Evolutionary conservation across 1,284 basidiomycete genomes (phyloP).

Genomic region (Cutaneotrichosporon cavernicola): DNA sequence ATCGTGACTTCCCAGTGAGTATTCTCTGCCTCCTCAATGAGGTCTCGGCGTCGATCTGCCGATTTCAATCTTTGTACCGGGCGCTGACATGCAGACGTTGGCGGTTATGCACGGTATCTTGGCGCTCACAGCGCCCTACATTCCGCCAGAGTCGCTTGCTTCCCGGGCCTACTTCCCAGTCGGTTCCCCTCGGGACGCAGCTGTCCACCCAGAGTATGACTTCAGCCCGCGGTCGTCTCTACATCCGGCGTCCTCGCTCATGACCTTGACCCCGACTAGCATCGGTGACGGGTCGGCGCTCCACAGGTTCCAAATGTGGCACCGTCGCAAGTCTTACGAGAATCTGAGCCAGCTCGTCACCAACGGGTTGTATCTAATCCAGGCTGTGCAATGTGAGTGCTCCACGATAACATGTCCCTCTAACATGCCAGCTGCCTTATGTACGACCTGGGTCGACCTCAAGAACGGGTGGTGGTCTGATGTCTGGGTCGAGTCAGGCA

Average conservation of each 20-base stretch:
- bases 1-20: conserved; percentile 44
- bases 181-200: conserved; percentile 30
- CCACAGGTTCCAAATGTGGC: conserved; percentile 48
- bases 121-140: conserved; percentile 37
- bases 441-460: conserved; percentile 37
- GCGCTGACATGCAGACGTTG: conserved; percentile 3
- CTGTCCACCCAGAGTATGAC: conserved; percentile 38
- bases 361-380: conserved; percentile 32
- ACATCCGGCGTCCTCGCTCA: background rate
- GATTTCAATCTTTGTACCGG: background rate
- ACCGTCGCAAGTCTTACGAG: conserved; percentile 42
- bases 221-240: conserved; percentile 20
- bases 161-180: conserved; percentile 42
- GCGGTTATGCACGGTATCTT: conserved; percentile 43
- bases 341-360: conserved; percentile 18
- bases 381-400: conserved; percentile 36
- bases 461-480: conserved; percentile 47
- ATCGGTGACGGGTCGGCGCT: conserved; percentile 21
- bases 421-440: conserved; percentile 27
- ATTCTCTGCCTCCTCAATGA: background rate
- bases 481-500: conserved; percentile 43
- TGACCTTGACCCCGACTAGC: background rate
- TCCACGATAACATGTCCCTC: background rate
- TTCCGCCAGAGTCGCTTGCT: conserved; percentile 33
- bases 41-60: background rate